Base-by-base conservation (phyloP, 1,139 yeast species). In the Scheffersomyces titani region DNA sequence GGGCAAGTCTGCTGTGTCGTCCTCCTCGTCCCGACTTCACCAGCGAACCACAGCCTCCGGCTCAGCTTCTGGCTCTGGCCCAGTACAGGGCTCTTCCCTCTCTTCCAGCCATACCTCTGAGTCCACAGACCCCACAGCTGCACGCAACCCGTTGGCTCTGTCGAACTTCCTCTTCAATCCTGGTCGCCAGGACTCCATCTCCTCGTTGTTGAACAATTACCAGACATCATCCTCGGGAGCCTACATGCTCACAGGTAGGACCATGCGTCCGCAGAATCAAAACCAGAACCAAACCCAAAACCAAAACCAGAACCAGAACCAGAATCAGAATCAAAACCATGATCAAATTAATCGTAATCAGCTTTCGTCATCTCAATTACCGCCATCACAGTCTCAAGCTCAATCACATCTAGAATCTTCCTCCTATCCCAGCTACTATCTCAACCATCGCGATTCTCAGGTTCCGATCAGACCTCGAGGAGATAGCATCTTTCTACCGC, bases 401-500 rank as follows among this genome's bases (percentile, higher is more conserved):
- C 40, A 30, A 30, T 30, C 40, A 3, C 40, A 30, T 11, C 40
- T 30, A 30, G 40, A 30, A 13, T 30, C 40, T 30, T 30, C 61
- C 52, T 57, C 51, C 48, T 61, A 60, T 46, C 66, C 68, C 18
- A 59, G 63, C 54, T 64, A 62, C 58, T 64, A 63, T 55, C 57
- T 62, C 53, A 60, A 63, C 49, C 57, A 61, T 16, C 47, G 65
- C 3, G 68, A 63, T 11, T 54, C 50, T 11, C 54, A 57, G 46
- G 58, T 52, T 16, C 19, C 55, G 46, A 49, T 44, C 21, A 56
- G 67, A 51, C 64, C 66, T 9, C 58, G 72, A 5, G 70, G 70
- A 16, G 73, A 70, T 52, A 62, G 67, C 49, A 65, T 70, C 18
- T 65, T 63, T 44, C 63, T 70, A 1, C 73, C 73, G n/a, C 72